phyloP scores from a whole-genome alignment of 2,329 filamentous ascomycete species.

The Coleophoma crateriformis region DNA sequence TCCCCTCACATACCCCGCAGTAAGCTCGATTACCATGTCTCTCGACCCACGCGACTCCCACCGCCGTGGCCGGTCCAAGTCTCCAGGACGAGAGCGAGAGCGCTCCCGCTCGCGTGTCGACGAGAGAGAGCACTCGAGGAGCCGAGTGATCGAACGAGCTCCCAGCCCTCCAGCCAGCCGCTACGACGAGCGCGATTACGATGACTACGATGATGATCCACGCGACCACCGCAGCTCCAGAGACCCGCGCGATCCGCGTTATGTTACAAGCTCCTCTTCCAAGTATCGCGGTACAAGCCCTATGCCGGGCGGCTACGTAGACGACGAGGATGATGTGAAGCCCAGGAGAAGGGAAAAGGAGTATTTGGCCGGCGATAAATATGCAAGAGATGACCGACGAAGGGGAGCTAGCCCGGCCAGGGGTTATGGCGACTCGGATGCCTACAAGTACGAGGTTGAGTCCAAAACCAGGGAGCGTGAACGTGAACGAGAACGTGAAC shows the following conservation, averaged over 20 bases:
- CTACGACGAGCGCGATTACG: not conserved
- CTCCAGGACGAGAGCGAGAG: constrained; percentile 21
- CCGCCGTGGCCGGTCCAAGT: constrained; percentile 20
- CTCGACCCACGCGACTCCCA: constrained; percentile 23
- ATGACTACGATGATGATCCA: constrained; percentile 2
- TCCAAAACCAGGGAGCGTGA: constrained; percentile 16
- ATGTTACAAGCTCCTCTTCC: not conserved
- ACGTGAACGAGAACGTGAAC: constrained; percentile 21
- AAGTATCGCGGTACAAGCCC: not conserved
- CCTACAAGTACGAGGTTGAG: constrained; percentile 20
- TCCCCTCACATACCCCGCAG: not conserved
- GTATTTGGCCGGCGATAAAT: constrained; percentile 13
- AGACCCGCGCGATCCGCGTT: constrained; percentile 1
- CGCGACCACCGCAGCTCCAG: not conserved
- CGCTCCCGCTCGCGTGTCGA: constrained; percentile 15
- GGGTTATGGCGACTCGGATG: constrained; percentile 26
- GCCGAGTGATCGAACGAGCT: constrained; percentile 4
- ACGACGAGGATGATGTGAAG: constrained; percentile 2
- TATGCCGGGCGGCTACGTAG: not conserved
- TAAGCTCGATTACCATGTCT: constrained; percentile 14
- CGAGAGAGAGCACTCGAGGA: constrained; percentile 5
- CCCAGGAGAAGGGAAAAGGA: constrained; percentile 13
- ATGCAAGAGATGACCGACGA: constrained; percentile 6
- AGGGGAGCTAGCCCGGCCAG: constrained; percentile 7
- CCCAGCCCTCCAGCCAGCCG: constrained; percentile 10